Evolutionary conservation across 805 yeast genomes (phyloP).

Genomic region (Peterozyma toletana): DNA sequence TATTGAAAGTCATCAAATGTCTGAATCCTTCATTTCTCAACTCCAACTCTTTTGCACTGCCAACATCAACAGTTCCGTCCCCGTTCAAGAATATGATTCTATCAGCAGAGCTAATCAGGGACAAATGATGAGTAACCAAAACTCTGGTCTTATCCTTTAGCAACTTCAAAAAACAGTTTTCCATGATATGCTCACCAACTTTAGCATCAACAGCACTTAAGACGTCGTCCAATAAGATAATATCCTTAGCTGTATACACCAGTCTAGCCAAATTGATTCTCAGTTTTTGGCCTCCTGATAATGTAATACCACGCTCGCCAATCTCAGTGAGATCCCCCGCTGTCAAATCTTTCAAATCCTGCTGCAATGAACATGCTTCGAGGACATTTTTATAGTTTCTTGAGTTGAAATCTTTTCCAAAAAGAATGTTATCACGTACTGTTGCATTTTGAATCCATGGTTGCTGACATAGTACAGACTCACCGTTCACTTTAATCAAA

Average conservation of each 20-base stretch:
- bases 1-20: constrained; percentile 41
- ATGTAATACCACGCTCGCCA: constrained; percentile 80
- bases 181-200: constrained; percentile 75
- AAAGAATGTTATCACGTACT: constrained; percentile 64
- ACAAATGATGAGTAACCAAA: constrained; percentile 77
- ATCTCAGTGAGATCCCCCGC: constrained; percentile 76
- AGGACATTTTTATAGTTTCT: constrained; percentile 45
- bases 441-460: constrained; percentile 90
- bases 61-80: constrained; percentile 53
- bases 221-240: constrained; percentile 70
- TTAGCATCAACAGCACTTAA: constrained; percentile 83
- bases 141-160: constrained; percentile 55
- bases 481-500: constrained; percentile 43
- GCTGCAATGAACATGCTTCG: constrained; percentile 56
- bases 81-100: constrained; percentile 59
- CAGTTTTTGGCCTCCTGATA: constrained; percentile 88
- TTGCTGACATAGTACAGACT: constrained; percentile 31
- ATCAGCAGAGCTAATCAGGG: constrained; percentile 62
- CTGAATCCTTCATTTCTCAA: constrained; percentile 37
- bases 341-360: constrained; percentile 60
- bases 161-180: constrained; percentile 55
- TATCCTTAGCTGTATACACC: constrained; percentile 62
- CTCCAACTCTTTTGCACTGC: constrained; percentile 49
- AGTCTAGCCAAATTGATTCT: constrained; percentile 75
- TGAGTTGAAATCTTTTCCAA: constrained; percentile 51